phyloP scores from a whole-genome alignment of 106 monocot species.

The Cymbidium sinense region DNA sequence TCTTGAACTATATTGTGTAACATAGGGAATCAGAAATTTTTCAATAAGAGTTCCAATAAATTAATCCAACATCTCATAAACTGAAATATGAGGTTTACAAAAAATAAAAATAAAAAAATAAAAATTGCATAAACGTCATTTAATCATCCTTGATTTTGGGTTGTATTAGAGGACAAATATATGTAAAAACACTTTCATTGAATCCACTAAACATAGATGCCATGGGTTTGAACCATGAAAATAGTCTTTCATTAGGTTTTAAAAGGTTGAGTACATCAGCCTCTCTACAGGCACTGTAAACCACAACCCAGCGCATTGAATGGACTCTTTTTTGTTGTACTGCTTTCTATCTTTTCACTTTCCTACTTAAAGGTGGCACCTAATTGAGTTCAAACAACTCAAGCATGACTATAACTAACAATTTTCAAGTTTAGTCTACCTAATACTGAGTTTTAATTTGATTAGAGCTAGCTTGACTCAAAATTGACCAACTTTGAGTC shows the following conservation, averaged over 20 bases:
- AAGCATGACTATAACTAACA: background rate
- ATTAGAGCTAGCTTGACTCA: no score
- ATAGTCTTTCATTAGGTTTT: no score
- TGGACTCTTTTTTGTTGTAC: background rate
- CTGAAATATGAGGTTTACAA: background rate
- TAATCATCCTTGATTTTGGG: background rate
- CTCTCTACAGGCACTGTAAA: background rate
- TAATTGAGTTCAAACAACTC: background rate
- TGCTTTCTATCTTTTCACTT: background rate
- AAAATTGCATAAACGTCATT: background rate
- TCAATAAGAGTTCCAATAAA: background rate
- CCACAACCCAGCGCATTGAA: background rate
- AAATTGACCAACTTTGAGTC: background rate
- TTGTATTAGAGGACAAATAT: background rate
- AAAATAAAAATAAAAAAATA: background rate
- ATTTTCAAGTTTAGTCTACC: no score
- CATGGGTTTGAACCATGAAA: no score
- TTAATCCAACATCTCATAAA: background rate
- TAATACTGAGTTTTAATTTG: no score
- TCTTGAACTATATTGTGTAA: background rate
- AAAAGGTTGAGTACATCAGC: no score
- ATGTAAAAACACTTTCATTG: no score
- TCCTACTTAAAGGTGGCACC: background rate
- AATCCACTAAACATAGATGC: no score
- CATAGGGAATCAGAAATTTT: background rate